Evolutionary conservation across 176 grass and related monocot genomes (phyloP).

Genomic region (Guadua angustifolia): DNA sequence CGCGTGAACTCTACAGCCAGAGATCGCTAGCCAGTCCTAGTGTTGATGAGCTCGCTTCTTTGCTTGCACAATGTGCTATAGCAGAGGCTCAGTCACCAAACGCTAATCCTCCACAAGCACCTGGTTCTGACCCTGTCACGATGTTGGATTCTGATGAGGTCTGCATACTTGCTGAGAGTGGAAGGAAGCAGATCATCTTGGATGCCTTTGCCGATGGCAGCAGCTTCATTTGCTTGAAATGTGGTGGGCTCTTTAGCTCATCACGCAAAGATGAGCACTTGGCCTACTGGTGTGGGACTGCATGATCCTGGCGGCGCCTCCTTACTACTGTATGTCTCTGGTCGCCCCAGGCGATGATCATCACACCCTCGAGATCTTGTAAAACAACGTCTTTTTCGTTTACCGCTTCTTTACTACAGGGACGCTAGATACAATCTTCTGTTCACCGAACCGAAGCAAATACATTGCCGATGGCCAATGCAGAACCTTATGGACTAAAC

Average conservation of each 20-base stretch:
- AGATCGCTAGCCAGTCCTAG: conserved; percentile 46
- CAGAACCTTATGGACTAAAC: conserved; percentile 21
- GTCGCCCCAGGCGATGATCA: conserved; percentile 33
- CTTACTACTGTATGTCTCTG: conserved; percentile 38
- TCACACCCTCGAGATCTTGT: conserved; percentile 43
- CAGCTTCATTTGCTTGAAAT: conserved; percentile 93
- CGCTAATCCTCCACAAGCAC: conserved; percentile 25
- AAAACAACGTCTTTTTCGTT: conserved; percentile 28
- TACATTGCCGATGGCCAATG: conserved; percentile 18
- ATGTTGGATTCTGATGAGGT: conserved; percentile 60
- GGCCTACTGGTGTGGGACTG: conserved; percentile 75
- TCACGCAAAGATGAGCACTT: conserved; percentile 86
- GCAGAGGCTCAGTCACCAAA: conserved; percentile 65
- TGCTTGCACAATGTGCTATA: conserved; percentile 91
- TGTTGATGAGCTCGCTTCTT: conserved; percentile 72
- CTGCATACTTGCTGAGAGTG: conserved; percentile 74
- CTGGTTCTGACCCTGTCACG: conserved; percentile 48
- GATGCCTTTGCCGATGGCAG: conserved; percentile 91
- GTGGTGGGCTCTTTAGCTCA: conserved; percentile 77
- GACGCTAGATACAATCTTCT: conserved; percentile 42
- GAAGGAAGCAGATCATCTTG: conserved; percentile 86
- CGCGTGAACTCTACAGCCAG: conserved; percentile 79
- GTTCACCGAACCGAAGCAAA: conserved; percentile 5
- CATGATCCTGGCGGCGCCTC: conserved; percentile 47
- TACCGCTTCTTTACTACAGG: conserved; percentile 32